Conservation (phyloP, 164 flowering plant genomes). For the Cinnamomum chago region DNA sequence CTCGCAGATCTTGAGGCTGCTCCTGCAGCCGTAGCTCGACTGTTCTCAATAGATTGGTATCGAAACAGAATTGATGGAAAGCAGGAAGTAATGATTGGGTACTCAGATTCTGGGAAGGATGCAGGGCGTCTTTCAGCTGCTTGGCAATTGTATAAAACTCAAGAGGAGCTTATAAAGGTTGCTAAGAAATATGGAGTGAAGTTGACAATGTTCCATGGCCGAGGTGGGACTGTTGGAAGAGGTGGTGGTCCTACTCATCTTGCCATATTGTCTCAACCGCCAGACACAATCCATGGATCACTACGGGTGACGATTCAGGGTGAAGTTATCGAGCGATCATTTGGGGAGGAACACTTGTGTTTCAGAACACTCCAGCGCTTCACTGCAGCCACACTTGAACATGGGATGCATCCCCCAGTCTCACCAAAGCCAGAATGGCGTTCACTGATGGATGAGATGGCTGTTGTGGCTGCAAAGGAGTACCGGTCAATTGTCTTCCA, state of each 20-base stretch:
- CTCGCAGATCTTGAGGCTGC: constrained; percentile 94
- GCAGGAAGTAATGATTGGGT: constrained; percentile 99
- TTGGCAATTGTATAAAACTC: constrained; percentile 95
- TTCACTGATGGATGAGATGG: constrained; percentile 85
- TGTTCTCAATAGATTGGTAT: constrained; percentile 96
- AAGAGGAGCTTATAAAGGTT: constrained; percentile 92
- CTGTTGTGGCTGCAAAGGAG: constrained; percentile 74
- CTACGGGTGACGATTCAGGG: constrained; percentile 97
- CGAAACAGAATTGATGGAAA: constrained; percentile 80
- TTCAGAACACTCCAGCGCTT: constrained; percentile 95
- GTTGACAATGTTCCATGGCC: constrained; percentile 97
- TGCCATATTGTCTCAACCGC: constrained; percentile 98
- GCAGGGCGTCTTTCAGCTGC: constrained; percentile 98
- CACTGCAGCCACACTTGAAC: constrained; percentile 97
- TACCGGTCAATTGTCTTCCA: constrained; percentile 88
- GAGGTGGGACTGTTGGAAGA: constrained; percentile 99
- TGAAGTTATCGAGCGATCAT: constrained; percentile 96
- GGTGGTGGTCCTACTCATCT: constrained; percentile 99
- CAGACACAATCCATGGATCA: constrained; percentile 93
- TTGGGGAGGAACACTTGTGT: constrained; percentile 97
- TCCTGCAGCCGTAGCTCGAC: constrained; percentile 89
- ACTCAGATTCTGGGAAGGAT: constrained; percentile 98
- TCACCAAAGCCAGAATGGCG: constrained; percentile 99
- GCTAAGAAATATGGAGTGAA: constrained; percentile 86
- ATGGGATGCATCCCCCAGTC: constrained; percentile 90